These are phyloP conservation scores for Platismatia glauca DNA, from an alignment of 495 filamentous ascomycete species.

Conservation along the genomic window DNA sequence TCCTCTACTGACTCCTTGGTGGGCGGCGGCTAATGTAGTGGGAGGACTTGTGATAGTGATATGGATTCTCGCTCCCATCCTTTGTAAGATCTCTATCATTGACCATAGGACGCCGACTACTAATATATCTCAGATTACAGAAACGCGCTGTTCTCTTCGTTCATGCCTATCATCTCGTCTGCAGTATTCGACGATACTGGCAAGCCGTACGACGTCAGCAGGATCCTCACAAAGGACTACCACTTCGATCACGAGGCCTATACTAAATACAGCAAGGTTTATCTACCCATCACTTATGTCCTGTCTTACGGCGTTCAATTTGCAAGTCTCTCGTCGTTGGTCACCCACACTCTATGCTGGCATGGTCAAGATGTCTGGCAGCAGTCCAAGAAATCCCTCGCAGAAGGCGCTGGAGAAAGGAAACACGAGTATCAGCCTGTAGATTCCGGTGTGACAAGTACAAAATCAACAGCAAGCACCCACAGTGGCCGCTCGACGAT, in stretches of 20 bases:
- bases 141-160: slow-evolving; percentile 67
- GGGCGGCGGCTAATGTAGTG: slow-evolving; percentile 85
- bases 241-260: slow-evolving; percentile 63
- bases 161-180: slow-evolving; percentile 70
- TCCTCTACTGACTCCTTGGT: slow-evolving; percentile 78
- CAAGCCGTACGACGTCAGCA: slow-evolving; percentile 63
- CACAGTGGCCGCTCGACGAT: not conserved
- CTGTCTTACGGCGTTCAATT: slow-evolving; percentile 75
- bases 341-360: slow-evolving; percentile 66
- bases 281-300: slow-evolving; percentile 74
- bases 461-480: slow-evolving; percentile 1
- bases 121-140: slow-evolving; percentile 45
- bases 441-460: not conserved
- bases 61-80: slow-evolving; percentile 77
- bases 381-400: slow-evolving; percentile 38
- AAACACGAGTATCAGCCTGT: slow-evolving; percentile 23
- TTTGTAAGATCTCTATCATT: slow-evolving; percentile 39
- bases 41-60: slow-evolving; percentile 77
- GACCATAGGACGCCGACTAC: slow-evolving; percentile 17
- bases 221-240: slow-evolving; percentile 63
- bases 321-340: slow-evolving; percentile 61
- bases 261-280: slow-evolving; percentile 66
- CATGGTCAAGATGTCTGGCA: slow-evolving; percentile 66
- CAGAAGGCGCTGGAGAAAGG: slow-evolving; percentile 14
- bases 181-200: slow-evolving; percentile 75